Evolutionary conservation across 73 alveolate genomes (phyloP).

Genomic region (Stentor roeselii): DNA sequence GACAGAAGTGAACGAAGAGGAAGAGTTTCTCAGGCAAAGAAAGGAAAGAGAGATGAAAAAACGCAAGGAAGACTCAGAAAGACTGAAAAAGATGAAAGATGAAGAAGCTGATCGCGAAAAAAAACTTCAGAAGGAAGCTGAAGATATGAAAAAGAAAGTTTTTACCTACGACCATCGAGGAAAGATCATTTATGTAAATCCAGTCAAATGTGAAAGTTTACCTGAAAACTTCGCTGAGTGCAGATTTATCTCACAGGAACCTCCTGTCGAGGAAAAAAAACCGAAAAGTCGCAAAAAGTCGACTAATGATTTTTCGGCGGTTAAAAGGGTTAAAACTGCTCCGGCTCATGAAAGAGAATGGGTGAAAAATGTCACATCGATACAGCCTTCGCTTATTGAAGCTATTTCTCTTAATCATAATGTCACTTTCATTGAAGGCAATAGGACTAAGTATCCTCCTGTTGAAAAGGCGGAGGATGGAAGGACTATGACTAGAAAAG

Average conservation of each 20-base stretch:
- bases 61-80: background rate
- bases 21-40: background rate
- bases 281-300: constrained; percentile 3
- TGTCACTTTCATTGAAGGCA: constrained; percentile 1
- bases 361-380: constrained; percentile 1
- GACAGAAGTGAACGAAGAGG: background rate
- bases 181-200: background rate
- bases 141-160: background rate
- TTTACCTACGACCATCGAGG: constrained; percentile 18
- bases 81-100: background rate
- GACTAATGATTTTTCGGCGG: background rate
- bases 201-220: background rate
- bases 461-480: background rate
- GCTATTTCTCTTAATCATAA: background rate
- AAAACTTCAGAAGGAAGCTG: constrained; percentile 15
- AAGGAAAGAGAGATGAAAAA: constrained; percentile 1
- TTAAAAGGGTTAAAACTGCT: background rate
- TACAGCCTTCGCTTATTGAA: background rate
- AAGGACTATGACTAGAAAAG: constrained; percentile 2
- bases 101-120: constrained; percentile 23
- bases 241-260: background rate
- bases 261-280: background rate
- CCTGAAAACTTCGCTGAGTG: background rate
- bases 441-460: background rate
- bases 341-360: background rate